These are phyloP conservation scores for Hypoxylon fuscum DNA, from an alignment of 495 filamentous ascomycete species.

Conservation along the genomic window DNA sequence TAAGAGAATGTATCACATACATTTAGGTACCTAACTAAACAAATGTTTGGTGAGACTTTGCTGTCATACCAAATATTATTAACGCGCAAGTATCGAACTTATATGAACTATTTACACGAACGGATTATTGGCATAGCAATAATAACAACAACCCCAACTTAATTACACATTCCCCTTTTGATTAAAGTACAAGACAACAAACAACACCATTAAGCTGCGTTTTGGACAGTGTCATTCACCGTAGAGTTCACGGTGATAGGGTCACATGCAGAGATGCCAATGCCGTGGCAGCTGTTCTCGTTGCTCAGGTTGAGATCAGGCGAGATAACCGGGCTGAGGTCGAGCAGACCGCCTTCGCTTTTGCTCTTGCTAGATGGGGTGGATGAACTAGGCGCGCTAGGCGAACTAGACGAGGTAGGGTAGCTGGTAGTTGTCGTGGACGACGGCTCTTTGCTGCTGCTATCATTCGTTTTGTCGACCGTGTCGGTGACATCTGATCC, in stretches of 20 bases:
- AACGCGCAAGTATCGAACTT: neutral
- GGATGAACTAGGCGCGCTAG: neutral
- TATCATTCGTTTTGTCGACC: neutral
- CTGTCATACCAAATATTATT: neutral
- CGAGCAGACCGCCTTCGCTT: constrained; percentile 6
- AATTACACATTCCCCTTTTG: neutral
- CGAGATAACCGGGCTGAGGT: constrained; percentile 14
- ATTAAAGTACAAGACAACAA: neutral
- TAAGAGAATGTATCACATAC: neutral
- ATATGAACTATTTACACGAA: constrained; percentile 5
- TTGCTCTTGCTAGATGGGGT: neutral
- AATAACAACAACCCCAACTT: neutral
- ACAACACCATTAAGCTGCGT: too few relatives aligned
- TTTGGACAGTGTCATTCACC: constrained; percentile 17
- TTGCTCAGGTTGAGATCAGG: constrained; percentile 23
- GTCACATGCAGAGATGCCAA: constrained; percentile 44
- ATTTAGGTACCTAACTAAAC: neutral
- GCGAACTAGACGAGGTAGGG: neutral
- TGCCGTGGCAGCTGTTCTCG: constrained; percentile 30
- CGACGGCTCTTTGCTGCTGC: neutral
- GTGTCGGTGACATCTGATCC: constrained; percentile 29
- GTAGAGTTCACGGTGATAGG: constrained; percentile 41
- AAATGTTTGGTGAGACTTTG: neutral
- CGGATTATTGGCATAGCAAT: neutral
- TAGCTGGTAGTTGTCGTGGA: neutral